Evolutionary conservation across 306 rosid species (phyloP).

Genomic region (Bauhinia variegata): DNA sequence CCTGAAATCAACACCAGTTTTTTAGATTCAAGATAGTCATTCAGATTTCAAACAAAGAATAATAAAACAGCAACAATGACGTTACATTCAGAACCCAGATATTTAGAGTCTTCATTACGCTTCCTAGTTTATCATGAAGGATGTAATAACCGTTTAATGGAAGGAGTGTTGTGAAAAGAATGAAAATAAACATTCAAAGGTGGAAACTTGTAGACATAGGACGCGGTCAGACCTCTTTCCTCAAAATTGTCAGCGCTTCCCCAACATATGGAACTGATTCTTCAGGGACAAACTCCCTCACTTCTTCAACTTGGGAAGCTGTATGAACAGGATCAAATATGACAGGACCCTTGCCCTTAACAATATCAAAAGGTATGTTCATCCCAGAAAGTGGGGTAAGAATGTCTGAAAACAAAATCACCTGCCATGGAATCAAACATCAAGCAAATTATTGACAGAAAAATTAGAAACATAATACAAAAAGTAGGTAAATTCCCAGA

Average conservation of each 20-base stretch:
- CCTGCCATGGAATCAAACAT: constrained; percentile 58
- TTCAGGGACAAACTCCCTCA: constrained; percentile 90
- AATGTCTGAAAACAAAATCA: constrained; percentile 93
- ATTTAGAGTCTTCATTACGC: too few relatives aligned
- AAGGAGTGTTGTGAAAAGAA: constrained; percentile 19
- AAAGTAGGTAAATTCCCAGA: not conserved
- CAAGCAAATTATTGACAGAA: constrained; percentile 28
- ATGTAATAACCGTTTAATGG: constrained; percentile 12
- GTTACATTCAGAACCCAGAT: too few relatives aligned
- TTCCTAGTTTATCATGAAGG: constrained; percentile 12
- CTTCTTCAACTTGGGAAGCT: constrained; percentile 69
- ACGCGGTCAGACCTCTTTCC: constrained; percentile 72
- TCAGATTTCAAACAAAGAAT: too few relatives aligned
- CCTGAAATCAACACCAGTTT: constrained; percentile 53
- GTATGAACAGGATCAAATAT: constrained; percentile 71
- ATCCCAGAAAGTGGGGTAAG: constrained; percentile 97
- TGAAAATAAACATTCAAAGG: constrained; percentile 12
- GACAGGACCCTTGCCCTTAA: constrained; percentile 95
- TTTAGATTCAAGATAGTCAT: constrained; percentile 25
- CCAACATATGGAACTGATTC: constrained; percentile 97
- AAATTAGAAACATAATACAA: not conserved
- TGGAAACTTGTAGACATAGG: constrained; percentile 22
- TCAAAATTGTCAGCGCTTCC: constrained; percentile 78
- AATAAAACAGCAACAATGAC: too few relatives aligned
- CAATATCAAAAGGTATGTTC: constrained; percentile 97